Conservation (phyloP, 306 rosid genomes). For the Cyamopsis tetragonoloba region DNA sequence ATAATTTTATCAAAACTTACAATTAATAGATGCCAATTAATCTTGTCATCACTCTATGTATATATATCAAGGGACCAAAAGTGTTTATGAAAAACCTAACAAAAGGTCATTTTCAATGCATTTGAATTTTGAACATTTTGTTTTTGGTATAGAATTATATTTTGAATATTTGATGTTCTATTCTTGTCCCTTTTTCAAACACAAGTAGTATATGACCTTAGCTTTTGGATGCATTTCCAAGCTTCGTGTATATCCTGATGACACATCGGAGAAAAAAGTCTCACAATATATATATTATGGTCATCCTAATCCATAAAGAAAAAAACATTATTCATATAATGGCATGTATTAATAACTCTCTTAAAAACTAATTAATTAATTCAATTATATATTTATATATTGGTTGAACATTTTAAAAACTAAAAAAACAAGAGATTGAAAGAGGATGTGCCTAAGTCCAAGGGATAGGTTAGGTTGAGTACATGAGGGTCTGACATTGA, state of each 20-base stretch:
- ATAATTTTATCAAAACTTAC: too few species aligned
- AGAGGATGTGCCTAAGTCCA: neutral
- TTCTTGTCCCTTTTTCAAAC: neutral
- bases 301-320: too few species aligned
- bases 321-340: too few species aligned
- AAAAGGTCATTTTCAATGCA: conserved; percentile 13
- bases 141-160: too few species aligned
- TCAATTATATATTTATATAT: neutral
- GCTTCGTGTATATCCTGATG: neutral
- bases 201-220: neutral
- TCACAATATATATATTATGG: neutral
- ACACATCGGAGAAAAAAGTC: neutral
- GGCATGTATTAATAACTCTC: too few species aligned
- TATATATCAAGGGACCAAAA: neutral
- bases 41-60: too few species aligned
- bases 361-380: neutral
- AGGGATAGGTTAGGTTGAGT: too few species aligned
- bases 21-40: too few species aligned
- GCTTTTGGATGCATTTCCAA: conserved; percentile 1
- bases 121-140: too few species aligned
- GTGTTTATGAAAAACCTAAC: neutral
- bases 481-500: too few species aligned
- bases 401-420: neutral
- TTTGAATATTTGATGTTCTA: neutral
- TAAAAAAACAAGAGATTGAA: neutral